phyloP scores from a whole-genome alignment of 345 rosid species.

The Salix arbutifolia region DNA sequence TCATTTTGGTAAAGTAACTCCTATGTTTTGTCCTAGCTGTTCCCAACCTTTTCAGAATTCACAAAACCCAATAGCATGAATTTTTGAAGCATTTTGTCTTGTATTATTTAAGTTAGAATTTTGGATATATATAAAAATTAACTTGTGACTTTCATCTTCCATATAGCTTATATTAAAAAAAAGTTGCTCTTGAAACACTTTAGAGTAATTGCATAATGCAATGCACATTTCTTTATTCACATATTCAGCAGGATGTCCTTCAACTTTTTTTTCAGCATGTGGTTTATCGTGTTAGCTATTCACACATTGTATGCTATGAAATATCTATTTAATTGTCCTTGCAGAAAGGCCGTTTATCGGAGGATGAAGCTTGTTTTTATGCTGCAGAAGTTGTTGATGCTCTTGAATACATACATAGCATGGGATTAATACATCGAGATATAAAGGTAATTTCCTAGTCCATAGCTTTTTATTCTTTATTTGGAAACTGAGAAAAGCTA shows the following conservation, averaged over 20 bases:
- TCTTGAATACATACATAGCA: slow-evolving; percentile 84
- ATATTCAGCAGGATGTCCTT: not conserved
- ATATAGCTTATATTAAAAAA: not conserved
- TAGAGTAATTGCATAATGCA: not conserved
- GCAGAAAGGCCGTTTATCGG: slow-evolving; percentile 76
- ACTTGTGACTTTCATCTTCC: not conserved
- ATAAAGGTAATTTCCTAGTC: slow-evolving; percentile 58
- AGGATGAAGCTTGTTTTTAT: slow-evolving; percentile 90
- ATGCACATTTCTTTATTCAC: not conserved
- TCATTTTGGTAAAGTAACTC: not conserved
- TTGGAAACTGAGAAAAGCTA: slow-evolving; percentile 17
- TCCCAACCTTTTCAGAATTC: not conserved
- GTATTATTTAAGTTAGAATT: not conserved
- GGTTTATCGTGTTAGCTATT: not conserved
- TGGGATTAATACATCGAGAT: slow-evolving; percentile 96
- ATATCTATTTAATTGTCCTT: slow-evolving; percentile 8
- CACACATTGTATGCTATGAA: not conserved
- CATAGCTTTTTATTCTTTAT: not conserved
- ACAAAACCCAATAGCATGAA: not conserved
- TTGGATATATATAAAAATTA: not conserved
- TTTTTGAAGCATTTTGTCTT: not conserved
- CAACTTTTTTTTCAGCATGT: not conserved
- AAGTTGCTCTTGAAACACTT: not conserved
- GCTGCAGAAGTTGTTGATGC: slow-evolving; percentile 92
- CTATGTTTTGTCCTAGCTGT: not conserved